A percentile compares a stretch with the other conserved stretches of the same genome.
phyloP scores from a whole-genome alignment of 2,329 filamentous ascomycete genomes.

The Cercospora sp. region DNA sequence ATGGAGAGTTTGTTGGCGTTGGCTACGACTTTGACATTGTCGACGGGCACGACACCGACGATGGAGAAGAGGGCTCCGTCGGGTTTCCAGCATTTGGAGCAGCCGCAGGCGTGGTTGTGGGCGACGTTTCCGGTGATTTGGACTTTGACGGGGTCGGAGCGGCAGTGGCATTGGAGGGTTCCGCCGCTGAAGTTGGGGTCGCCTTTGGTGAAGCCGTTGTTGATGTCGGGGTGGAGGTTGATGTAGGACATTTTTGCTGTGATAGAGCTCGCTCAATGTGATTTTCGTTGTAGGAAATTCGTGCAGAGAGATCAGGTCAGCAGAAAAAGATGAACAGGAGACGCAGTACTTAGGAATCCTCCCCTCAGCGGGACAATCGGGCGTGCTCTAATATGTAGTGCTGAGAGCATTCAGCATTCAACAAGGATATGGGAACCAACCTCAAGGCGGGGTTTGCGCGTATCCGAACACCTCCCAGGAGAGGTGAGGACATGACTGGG shows the following conservation, averaged over 20 bases:
- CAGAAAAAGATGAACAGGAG: background rate
- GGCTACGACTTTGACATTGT: conserved; percentile 58
- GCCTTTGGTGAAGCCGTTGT: conserved; percentile 62
- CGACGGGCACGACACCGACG: conserved; percentile 60
- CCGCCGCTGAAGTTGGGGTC: conserved; percentile 58
- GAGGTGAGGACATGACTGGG: background rate
- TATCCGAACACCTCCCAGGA: background rate
- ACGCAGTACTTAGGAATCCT: background rate
- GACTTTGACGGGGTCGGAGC: conserved; percentile 57
- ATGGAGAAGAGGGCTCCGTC: conserved; percentile 63
- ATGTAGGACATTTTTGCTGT: conserved; percentile 15
- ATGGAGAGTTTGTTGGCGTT: conserved; percentile 59
- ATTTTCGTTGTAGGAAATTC: background rate
- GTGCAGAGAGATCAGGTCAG: background rate
- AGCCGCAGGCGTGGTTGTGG: conserved; percentile 71
- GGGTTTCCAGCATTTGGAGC: conserved; percentile 73
- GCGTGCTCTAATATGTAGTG: background rate
- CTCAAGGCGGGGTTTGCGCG: background rate
- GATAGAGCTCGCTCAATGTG: background rate
- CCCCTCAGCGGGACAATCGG: background rate
- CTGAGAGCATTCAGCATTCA: background rate
- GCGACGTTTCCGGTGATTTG: conserved; percentile 59
- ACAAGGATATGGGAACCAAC: conserved; percentile 3
- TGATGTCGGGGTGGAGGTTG: conserved; percentile 60
- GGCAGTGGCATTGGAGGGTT: conserved; percentile 62